Evolutionary conservation across 1,284 basidiomycete genomes (phyloP), one percentile per base, ranked within the genome.

Genomic region (Pyrrhoderma noxium): DNA sequence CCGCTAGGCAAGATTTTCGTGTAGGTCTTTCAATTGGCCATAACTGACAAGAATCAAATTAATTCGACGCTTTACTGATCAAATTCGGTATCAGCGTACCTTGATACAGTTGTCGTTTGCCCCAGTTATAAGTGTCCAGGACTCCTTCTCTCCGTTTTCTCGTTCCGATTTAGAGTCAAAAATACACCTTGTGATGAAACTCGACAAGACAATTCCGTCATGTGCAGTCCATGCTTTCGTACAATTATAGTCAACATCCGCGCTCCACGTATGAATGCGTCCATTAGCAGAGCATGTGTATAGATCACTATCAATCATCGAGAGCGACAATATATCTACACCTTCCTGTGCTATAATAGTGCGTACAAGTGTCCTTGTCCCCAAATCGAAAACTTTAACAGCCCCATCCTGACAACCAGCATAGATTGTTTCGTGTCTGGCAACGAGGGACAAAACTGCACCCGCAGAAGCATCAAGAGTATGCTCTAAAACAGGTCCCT

Each of bases 401-500:
- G 88, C 84, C 1, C 95, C 95, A 57, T 91, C 92, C 66, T 99
- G 95, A 59, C 93, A 86, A 0, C 93, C 95, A 0, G 91, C 93
- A 60, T 88, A 96, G 14, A 97, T 75, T 0, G 91, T 90, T 35
- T 87, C 88, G 34, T 85, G 82, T 39, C 79, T 75, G 0, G 80
- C 80, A 1, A 81, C 80, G 14, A 98, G 73, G 0, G 91, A 80
- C n/a, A 95, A 73, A 2, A 96, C 83, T 0, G 82, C 87, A 11
- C 81, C 86, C 58, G 77, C 77, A 51, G 67, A 70, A 61, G 77
- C 85, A 23, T 78, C 71, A 57, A 86, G 87, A 3, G 81, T 79
- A 57, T 85, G 77, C 23, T 76, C 58, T 2, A 82, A 64, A 22
- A 64, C 65, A 1, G 73, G 79, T 19, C 70, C 70, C 43, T 61